Evolutionary conservation across 768 basidiomycete genomes (phyloP).

Genomic region (Trametes villosa): DNA sequence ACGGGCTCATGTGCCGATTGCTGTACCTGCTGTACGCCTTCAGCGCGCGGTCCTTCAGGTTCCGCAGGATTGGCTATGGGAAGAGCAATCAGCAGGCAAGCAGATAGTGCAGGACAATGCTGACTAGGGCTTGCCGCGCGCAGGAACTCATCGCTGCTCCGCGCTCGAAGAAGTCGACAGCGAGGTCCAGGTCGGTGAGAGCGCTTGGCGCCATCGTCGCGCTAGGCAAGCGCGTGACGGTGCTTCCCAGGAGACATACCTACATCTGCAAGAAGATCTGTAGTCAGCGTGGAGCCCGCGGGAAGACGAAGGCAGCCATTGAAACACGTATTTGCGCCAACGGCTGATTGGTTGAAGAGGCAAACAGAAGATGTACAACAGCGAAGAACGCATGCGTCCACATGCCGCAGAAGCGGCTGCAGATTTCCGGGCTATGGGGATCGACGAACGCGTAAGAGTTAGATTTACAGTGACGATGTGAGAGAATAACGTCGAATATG

Average conservation of each 20-base stretch:
- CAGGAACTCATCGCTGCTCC: conserved; percentile 58
- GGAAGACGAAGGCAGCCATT: too few species aligned
- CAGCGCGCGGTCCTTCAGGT: conserved; percentile 29
- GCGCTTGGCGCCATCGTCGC: conserved; percentile 71
- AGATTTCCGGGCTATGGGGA: conserved; percentile 52
- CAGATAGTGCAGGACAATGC: neutral
- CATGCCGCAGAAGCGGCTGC: conserved; percentile 63
- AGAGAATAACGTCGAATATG: too few species aligned
- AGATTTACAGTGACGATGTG: too few species aligned
- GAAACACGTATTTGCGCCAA: too few species aligned
- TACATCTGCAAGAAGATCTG: conserved; percentile 31
- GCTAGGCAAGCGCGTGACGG: conserved; percentile 64
- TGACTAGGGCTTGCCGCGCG: conserved; percentile 61
- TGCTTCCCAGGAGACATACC: conserved; percentile 71
- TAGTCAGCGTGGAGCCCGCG: neutral
- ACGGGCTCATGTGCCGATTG: conserved; percentile 30
- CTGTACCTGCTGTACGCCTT: conserved; percentile 31
- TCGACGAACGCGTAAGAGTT: neutral
- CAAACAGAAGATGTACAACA: conserved; percentile 39
- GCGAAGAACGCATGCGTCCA: conserved; percentile 62
- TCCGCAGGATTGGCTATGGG: conserved; percentile 29
- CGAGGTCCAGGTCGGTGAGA: conserved; percentile 66
- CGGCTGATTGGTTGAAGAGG: too few species aligned
- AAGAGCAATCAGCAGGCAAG: neutral
- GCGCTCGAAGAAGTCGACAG: conserved; percentile 65